These are phyloP conservation scores for Rhodomyrtus tomentosa DNA, from an alignment of 345 rosid genomes.

Conservation along the genomic window DNA sequence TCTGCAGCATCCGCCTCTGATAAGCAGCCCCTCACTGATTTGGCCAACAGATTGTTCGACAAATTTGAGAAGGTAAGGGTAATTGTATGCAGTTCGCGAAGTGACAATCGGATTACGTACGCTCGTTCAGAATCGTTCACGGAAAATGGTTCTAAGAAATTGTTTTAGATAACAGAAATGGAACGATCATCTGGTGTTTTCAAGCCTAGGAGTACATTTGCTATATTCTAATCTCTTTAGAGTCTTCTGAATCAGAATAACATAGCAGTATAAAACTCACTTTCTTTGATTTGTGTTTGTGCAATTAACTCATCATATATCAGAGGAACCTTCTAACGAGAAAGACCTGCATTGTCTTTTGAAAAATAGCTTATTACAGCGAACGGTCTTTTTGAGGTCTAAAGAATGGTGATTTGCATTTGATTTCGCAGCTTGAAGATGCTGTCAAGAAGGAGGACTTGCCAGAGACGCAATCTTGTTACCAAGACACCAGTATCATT, in stretches of 20 bases:
- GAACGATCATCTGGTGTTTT: neutral
- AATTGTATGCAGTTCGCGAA: neutral
- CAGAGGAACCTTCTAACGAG: neutral
- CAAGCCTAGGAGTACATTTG: neutral
- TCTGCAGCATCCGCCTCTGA: slow-evolving; percentile 46
- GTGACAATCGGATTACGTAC: neutral
- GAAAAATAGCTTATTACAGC: neutral
- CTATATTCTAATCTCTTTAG: neutral
- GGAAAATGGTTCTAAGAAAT: neutral
- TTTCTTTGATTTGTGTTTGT: neutral
- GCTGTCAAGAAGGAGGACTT: slow-evolving; percentile 49
- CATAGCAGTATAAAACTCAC: neutral
- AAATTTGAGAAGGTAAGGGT: slow-evolving; percentile 56
- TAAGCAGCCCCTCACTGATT: slow-evolving; percentile 56
- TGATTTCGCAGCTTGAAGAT: slow-evolving; percentile 47
- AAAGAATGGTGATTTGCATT: neutral
- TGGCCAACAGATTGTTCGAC: slow-evolving; percentile 79
- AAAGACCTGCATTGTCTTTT: neutral
- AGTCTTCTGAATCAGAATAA: neutral
- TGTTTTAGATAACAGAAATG: neutral
- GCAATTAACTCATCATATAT: neutral
- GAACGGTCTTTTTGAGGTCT: neutral
- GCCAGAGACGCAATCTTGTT: slow-evolving; percentile 34
- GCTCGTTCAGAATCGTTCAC: neutral
- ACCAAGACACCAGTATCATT: slow-evolving; percentile 40